Evolutionary conservation across 306 rosid species (phyloP).

Genomic region (Malus orientalis): DNA sequence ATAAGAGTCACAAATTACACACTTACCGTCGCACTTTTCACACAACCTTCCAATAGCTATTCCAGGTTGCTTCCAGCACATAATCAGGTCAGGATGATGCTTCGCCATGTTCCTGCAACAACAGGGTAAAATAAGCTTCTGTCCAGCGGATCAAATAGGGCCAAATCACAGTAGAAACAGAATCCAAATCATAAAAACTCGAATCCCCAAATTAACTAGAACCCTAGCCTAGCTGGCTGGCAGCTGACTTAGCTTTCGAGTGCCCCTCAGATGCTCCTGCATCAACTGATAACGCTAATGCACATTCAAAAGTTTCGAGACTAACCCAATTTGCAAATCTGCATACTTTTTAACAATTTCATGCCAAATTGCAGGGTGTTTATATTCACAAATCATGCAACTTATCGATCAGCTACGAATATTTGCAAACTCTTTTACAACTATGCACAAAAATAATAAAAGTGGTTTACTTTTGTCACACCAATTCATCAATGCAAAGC

Average conservation of each 20-base stretch:
- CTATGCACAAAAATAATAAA: neutral
- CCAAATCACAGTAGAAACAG: neutral
- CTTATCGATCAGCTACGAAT: neutral
- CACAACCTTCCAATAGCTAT: constrained; percentile 83
- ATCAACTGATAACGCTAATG: neutral
- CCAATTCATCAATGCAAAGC: neutral
- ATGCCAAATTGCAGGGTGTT: neutral
- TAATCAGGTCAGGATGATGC: constrained; percentile 94
- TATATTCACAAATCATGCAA: neutral
- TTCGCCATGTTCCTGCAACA: constrained; percentile 49
- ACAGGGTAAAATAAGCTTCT: neutral
- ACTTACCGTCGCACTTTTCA: constrained; percentile 83
- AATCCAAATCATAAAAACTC: neutral
- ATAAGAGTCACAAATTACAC: constrained; percentile 80
- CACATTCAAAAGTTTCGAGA: neutral
- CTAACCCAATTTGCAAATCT: neutral
- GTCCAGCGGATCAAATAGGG: neutral
- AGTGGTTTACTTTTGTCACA: neutral
- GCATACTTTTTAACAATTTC: neutral
- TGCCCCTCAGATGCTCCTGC: neutral
- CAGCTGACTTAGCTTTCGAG: neutral
- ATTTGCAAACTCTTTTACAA: neutral
- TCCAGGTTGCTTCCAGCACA: constrained; percentile 94
- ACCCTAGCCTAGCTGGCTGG: neutral
- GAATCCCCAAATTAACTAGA: neutral